Evolutionary conservation across 768 basidiomycete genomes (phyloP).

Genomic region (Naematelia encephala): DNA sequence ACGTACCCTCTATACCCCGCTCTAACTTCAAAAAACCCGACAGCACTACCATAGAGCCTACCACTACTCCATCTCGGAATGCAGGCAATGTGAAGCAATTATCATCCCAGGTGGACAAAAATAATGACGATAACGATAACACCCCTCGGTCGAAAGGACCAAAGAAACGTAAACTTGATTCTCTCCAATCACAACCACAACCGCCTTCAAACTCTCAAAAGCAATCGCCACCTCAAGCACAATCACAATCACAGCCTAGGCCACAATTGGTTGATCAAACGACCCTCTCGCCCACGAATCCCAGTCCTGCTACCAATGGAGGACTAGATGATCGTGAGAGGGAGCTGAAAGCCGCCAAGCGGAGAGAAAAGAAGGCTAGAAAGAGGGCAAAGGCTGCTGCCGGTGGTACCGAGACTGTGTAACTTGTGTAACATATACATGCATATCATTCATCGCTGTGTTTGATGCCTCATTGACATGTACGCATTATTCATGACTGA

Average conservation of each 20-base stretch:
- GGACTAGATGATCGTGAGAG: slow-evolving; percentile 29
- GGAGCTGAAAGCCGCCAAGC: slow-evolving; percentile 26
- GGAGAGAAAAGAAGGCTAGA: slow-evolving; percentile 27
- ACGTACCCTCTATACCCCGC: too few species aligned
- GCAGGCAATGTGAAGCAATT: too few species aligned
- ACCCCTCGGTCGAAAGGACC: background rate
- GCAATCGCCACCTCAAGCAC: background rate
- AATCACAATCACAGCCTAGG: background rate
- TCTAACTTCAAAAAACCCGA: background rate
- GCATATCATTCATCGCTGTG: too few species aligned
- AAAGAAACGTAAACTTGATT: slow-evolving; percentile 13
- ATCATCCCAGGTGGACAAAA: too few species aligned
- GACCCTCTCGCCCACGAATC: too few species aligned
- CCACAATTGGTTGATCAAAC: too few species aligned
- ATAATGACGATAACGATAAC: too few species aligned
- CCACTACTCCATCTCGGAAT: too few species aligned
- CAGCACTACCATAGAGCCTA: too few species aligned
- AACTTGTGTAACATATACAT: too few species aligned
- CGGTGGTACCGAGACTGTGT: background rate
- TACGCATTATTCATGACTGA: too few species aligned
- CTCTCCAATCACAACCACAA: background rate
- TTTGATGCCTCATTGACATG: too few species aligned
- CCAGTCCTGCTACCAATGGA: background rate
- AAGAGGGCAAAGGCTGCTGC: slow-evolving; percentile 15
- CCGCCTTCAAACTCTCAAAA: background rate